Conservation (phyloP, 768 basidiomycete species). For the Tricholoma matsutake region DNA sequence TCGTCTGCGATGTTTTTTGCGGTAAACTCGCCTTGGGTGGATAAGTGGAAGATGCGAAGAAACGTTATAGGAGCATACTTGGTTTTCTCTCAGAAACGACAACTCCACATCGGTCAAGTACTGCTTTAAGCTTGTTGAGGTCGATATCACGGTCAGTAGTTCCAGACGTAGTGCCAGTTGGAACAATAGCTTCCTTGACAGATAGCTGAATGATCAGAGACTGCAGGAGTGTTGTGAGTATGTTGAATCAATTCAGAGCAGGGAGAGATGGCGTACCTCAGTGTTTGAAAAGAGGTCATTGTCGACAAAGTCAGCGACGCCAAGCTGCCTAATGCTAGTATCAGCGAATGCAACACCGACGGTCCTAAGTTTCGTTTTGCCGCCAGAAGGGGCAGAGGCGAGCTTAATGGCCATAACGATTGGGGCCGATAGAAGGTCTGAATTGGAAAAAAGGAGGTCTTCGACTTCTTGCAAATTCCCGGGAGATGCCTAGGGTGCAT, state of each 20-base stretch:
- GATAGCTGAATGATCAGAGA: conserved; percentile 94
- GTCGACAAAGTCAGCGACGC: conserved; percentile 89
- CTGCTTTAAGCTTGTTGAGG: conserved; percentile 77
- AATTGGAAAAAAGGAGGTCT: conserved; percentile 80
- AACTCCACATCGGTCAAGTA: conserved; percentile 88
- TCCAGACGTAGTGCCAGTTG: conserved; percentile 68
- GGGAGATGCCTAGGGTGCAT: conserved; percentile 40
- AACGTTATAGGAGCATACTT: conserved; percentile 42
- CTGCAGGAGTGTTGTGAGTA: conserved; percentile 37
- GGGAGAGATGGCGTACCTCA: conserved; percentile 54
- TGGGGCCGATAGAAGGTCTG: conserved; percentile 78
- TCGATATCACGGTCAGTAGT: conserved; percentile 84
- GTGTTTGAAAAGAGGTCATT: conserved; percentile 95
- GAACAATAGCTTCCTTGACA: conserved; percentile 92
- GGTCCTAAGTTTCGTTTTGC: conserved; percentile 61
- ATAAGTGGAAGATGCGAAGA: not conserved
- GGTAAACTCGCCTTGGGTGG: conserved; percentile 72
- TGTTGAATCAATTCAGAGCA: not conserved
- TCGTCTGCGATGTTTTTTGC: conserved; percentile 80
- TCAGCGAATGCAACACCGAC: conserved; percentile 93
- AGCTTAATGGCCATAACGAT: conserved; percentile 89
- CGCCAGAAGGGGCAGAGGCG: conserved; percentile 46
- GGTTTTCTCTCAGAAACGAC: conserved; percentile 89
- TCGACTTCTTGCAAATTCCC: conserved; percentile 75
- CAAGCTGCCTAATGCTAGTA: conserved; percentile 79